These are phyloP conservation scores for Kwoniella newhampshirensis DNA, from an alignment of 768 basidiomycete genomes.

Conservation along the genomic window DNA sequence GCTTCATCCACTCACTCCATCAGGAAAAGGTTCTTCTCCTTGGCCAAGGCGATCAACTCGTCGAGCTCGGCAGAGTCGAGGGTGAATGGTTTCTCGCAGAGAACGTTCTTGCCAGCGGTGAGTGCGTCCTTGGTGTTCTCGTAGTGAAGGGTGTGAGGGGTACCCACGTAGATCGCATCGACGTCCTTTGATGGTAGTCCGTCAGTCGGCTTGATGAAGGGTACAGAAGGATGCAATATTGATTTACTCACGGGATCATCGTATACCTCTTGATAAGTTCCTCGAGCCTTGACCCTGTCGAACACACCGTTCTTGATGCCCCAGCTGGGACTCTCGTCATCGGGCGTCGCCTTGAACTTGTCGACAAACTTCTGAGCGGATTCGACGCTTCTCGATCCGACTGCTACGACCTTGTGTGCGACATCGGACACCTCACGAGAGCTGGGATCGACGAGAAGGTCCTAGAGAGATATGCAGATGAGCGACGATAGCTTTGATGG, in stretches of 20 bases:
- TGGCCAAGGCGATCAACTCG: constrained; percentile 71
- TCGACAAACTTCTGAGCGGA: constrained; percentile 72
- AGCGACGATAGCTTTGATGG: background rate
- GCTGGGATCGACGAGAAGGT: constrained; percentile 71
- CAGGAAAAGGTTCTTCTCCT: constrained; percentile 75
- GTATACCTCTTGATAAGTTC: constrained; percentile 72
- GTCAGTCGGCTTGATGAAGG: no score
- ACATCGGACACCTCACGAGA: constrained; percentile 55
- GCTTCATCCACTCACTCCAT: constrained; percentile 94
- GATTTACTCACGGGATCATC: constrained; percentile 61
- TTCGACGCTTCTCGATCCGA: constrained; percentile 71
- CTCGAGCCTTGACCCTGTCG: constrained; percentile 65
- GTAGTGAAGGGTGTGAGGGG: constrained; percentile 83
- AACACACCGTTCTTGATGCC: constrained; percentile 34
- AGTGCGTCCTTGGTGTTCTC: constrained; percentile 72
- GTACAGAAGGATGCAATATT: background rate
- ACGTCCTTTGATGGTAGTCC: no score
- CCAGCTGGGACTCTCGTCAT: constrained; percentile 25
- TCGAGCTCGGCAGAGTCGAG: constrained; percentile 71
- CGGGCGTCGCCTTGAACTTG: constrained; percentile 56
- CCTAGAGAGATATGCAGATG: constrained; percentile 56
- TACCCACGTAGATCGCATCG: constrained; percentile 76
- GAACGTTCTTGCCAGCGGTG: constrained; percentile 75
- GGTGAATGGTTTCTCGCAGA: constrained; percentile 87
- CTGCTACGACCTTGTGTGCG: constrained; percentile 57